Evolutionary conservation across 1,284 basidiomycete species (phyloP), one percentile per base, ranked within the genome.

Genomic region (Tylopilus sp.): DNA sequence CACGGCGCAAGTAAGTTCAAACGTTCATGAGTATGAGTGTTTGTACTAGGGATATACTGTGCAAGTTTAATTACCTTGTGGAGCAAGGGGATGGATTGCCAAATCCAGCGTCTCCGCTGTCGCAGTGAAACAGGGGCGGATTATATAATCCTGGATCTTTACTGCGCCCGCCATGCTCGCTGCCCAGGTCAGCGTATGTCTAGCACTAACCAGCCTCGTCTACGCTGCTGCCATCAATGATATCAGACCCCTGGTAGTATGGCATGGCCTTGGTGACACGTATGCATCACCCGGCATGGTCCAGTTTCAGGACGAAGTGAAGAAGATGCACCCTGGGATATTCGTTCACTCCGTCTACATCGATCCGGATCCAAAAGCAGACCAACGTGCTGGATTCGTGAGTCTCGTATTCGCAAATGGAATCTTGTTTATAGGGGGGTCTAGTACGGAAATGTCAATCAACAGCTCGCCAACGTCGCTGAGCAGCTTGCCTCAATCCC

Each of bases 231-330:
- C 49, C n/a, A 49, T 56, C 31, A 55, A 48, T 16, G 23, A 55
- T 6, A 26, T 71, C 35, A 77, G 88, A 29, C 89, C 92, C 2
- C 74, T 97, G 34, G 95, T 97, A 30, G 73, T 98, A 51, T 98
- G 95, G 96, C 96, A 99, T 70, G 96, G 96, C 6, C 75, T 98
- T 37, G 94, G 82, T 12, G 84, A 89, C 64, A 77, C 79, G 1
- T 77, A 86, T 58, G 71, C 73, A 44, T 84, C 82, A 1, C 68
- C 78, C 0, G 86, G 84, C 12, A 87, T 92, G 74, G 66, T 81
- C 41, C 72, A 82, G 44, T 89, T 96, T 60, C 77, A 81, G 45
- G 68, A 74, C 2, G 69, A 79, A 52, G 79, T 97, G 58, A 77
- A 86, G 64, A 70, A 77, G 0, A 75, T 88, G 21, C 82, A 93